Conservation (phyloP, 2,329 filamentous ascomycete genomes). For the Pyrenochaeta sp. region DNA sequence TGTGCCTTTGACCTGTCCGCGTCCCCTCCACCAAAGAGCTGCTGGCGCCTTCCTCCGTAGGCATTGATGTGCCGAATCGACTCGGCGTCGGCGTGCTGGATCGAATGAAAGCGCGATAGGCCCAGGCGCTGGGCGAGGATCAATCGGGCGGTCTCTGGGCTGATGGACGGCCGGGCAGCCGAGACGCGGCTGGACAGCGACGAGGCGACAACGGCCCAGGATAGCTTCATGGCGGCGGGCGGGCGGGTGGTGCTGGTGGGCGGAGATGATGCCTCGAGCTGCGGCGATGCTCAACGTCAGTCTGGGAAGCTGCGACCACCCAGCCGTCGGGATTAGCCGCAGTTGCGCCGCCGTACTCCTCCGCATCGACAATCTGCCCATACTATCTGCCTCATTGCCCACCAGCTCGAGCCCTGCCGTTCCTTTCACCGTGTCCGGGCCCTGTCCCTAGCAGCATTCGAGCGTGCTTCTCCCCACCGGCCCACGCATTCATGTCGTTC, state of each 20-base stretch:
- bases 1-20: slow-evolving; percentile 30
- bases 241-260: slow-evolving; percentile 44
- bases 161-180: slow-evolving; percentile 42
- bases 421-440: too few relatives aligned
- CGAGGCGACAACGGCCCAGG: slow-evolving; percentile 48
- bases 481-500: slow-evolving; percentile 29
- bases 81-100: slow-evolving; percentile 50
- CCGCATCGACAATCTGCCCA: too few relatives aligned
- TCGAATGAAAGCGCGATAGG: slow-evolving; percentile 57
- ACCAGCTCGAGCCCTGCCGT: too few relatives aligned
- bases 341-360: slow-evolving; percentile 10
- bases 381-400: too few relatives aligned
- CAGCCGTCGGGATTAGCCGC: slow-evolving; percentile 23
- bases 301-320: slow-evolving; percentile 19
- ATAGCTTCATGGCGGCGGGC: slow-evolving; percentile 54
- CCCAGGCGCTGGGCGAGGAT: slow-evolving; percentile 60
- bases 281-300: slow-evolving; percentile 35
- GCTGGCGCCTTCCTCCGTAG: slow-evolving; percentile 51
- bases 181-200: slow-evolving; percentile 49
- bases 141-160: slow-evolving; percentile 56
- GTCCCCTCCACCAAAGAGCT: slow-evolving; percentile 49
- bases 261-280: slow-evolving; percentile 27
- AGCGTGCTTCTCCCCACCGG: not conserved
- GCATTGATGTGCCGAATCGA: slow-evolving; percentile 56
- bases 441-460: not conserved